Evolutionary conservation across 1,284 basidiomycete species (phyloP), one percentile per base, ranked within the genome.

Genomic region (Trichosporon coremiiforme): DNA sequence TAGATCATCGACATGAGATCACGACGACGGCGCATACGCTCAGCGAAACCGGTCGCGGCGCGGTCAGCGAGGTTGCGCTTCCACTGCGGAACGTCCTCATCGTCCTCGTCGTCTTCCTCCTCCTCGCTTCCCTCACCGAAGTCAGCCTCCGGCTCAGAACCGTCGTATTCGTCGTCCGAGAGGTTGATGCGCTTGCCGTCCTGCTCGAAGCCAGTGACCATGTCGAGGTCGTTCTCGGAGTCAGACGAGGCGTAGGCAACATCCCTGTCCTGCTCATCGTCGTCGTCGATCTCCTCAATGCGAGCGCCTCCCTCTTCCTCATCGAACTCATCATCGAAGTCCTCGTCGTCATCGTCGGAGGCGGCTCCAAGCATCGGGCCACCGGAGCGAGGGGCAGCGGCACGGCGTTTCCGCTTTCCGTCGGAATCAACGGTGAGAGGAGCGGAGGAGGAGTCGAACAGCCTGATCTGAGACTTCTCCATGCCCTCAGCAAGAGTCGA

Each of bases 1-100:
- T 98, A 98, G 68, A 98, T 93, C 68, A 97, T 87, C 65, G 90
- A 89, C 81, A 91, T 94, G 87, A 95, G 91, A 79, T 97, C 89
- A 75, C 88, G 89, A 70, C 85, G 85, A 17, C 85, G 83, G 17
- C 84, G 84, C 12, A 87, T 82, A 2, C 83, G 81, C 13, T 84
- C 81, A 13, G 84, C 79, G 74, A 88, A 87, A 15, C 85, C 83
- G 5, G 85, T 84, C 13, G 86, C 84, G 0, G 93, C 93, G 67
- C 87, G 87, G 17, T 85, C 84, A 0, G 88, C 85, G 1, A 96
- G 85, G 76, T 91, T 87, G n/a, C 82, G 78, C 83, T 95, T 96
- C 94, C 93, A 96, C 73, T 85, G 85, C 0, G 92, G 92, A 4
- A 83, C 84, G 20, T 82, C 71, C 10, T 86, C 86, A 12, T 82